Evolutionary conservation across 2,329 filamentous ascomycete species (phyloP), one percentile per base, ranked within the genome.

Genomic region (Chrysoporthe deuterocubensis): DNA sequence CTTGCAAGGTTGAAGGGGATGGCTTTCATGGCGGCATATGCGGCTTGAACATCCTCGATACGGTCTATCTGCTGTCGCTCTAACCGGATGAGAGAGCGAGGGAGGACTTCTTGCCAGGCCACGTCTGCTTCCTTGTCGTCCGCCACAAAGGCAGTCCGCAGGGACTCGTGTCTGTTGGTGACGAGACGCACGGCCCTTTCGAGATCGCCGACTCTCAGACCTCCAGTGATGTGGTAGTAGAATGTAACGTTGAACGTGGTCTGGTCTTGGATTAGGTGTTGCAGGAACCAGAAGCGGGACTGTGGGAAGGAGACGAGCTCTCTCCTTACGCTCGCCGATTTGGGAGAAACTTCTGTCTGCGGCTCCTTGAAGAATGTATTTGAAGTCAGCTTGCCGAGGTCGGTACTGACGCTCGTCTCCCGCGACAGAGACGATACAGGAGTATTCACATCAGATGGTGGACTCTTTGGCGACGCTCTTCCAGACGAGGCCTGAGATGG

Each of bases 201-300:
- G 11, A 83, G 71, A 3, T 73, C 69, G 3, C 71, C 65, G 3
- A 78, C 54, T 4, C 69, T 52, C 0, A 84, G 42, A 0, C 63
- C 52, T 0, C 81, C 81, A 0, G 46, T 70, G 0, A 84, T 54
- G 8, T 72, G 70, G 56, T 74, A 72, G 1, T 68, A 71, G 2
- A 73, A 68, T 0, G 79, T 75, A 43, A 81, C 74, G 67, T 85
- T 84, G 66, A 78, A 80, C 0, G 78, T 75, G 0, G 76, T 78
- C 18, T 72, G 71, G 65, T 84, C 76, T 2, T 80, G 69, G 4
- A 81, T n/a, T 3, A 72, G 74, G 7, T 69, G 68, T 3, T 67
- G 66, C 0, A 80, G 67, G 64, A 81, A 79, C 78, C 79, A 83
- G 65, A 82, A 81, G 0, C 80, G 73, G 0, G 76, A 75, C 69